These are phyloP conservation scores for Arabis hirsuta DNA, from an alignment of 345 rosid genomes.

Conservation along the genomic window DNA sequence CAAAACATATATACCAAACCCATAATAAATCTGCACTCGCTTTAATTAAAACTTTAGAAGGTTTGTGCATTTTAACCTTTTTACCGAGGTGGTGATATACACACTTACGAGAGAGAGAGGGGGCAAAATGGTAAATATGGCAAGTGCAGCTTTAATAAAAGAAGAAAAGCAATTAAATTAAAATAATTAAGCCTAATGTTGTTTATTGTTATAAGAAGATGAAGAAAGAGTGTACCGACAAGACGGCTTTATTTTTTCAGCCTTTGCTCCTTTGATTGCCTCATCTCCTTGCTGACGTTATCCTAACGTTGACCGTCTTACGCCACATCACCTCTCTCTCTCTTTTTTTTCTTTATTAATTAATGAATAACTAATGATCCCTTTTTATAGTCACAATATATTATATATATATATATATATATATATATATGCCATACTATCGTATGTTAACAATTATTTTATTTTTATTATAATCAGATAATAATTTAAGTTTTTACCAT, in stretches of 20 bases:
- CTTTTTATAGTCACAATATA: too few relatives aligned
- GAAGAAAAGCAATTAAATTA: constrained; percentile 3
- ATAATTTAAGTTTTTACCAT: too few relatives aligned
- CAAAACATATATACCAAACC: not conserved
- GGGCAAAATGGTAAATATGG: constrained; percentile 12
- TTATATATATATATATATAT: too few relatives aligned
- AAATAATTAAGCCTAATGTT: not conserved
- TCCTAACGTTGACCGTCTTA: constrained; percentile 37
- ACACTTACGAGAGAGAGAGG: not conserved
- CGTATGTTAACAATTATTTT: too few relatives aligned
- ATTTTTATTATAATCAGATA: too few relatives aligned
- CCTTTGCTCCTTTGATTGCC: constrained; percentile 43
- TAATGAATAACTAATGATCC: too few relatives aligned
- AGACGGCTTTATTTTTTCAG: constrained; percentile 35
- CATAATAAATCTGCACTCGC: not conserved
- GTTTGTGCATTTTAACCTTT: not conserved
- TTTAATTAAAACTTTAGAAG: too few relatives aligned
- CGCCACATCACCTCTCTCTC: not conserved
- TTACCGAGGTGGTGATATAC: too few relatives aligned
- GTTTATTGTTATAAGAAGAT: not conserved
- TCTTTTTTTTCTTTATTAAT: not conserved
- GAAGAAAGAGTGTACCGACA: constrained; percentile 34
- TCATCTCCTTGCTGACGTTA: constrained; percentile 41
- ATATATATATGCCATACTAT: too few relatives aligned
- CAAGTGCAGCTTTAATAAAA: constrained; percentile 15